These are phyloP conservation scores for Vitis amurensis DNA, from an alignment of 164 flowering plant species.

Conservation along the genomic window DNA sequence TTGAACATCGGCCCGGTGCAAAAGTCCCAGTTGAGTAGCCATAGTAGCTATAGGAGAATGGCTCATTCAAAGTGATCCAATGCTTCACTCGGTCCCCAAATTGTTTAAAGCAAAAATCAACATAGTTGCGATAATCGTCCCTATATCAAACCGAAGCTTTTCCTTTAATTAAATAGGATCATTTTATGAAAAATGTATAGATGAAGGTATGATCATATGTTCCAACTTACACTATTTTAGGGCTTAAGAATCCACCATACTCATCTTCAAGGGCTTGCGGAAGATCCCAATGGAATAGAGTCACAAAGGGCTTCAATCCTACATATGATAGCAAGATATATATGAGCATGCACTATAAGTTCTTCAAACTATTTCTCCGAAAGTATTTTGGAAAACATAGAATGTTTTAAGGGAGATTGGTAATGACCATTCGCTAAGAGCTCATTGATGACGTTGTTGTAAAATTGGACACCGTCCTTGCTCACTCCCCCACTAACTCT, in stretches of 20 bases:
- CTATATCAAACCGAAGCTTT: conserved; percentile 3
- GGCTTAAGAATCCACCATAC: conserved; percentile 27
- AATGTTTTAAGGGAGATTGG: background rate
- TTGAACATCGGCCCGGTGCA: conserved; percentile 30
- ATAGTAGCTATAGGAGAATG: background rate
- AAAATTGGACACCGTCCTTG: conserved; percentile 12
- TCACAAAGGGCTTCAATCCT: conserved; percentile 29
- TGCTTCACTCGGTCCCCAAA: conserved; percentile 36
- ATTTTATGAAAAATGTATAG: too few species aligned
- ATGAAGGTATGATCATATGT: background rate
- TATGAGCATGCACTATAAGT: background rate
- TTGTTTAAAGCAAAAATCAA: conserved; percentile 23
- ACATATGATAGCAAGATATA: background rate
- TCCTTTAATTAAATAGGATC: too few species aligned
- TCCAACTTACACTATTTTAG: conserved; percentile 28
- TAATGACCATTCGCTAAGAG: conserved; percentile 12
- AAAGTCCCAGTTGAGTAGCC: conserved; percentile 15
- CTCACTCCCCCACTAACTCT: conserved; percentile 20
- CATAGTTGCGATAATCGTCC: conserved; percentile 32
- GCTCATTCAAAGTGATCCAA: conserved; percentile 32
- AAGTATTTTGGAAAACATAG: background rate
- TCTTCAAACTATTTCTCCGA: too few species aligned
- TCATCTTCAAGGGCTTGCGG: conserved; percentile 35
- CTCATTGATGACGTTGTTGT: conserved; percentile 1
- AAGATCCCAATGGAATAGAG: conserved; percentile 29